Evolutionary conservation across 495 filamentous ascomycete species (phyloP), one percentile per base, ranked within the genome.

Genomic region (Achaetomiella virescens): DNA sequence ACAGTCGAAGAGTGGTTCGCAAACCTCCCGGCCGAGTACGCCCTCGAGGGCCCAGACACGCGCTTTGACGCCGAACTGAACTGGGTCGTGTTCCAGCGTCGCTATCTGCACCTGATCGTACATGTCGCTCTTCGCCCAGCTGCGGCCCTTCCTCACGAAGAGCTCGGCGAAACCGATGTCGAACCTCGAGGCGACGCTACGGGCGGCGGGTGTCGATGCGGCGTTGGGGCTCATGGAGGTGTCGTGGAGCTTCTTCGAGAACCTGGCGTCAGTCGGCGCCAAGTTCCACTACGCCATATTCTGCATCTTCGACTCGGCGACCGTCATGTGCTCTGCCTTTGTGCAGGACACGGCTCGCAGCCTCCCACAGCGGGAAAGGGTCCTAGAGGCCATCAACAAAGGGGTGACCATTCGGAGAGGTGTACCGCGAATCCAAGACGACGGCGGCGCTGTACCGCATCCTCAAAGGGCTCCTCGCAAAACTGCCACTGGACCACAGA

Each of bases 231-330:
- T 79, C 18, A 70, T 79, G 55, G 58, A 71, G 22, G 63, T 70
- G 3, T 70, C 74, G 22, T 71, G 67, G 44, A 56, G 36, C 17
- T 69, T 80, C 9, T 74, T 75, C 52, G 66, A 77, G 10, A 66
- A 65, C 29, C 53, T 76, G 10, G 70, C 65, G 14, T 75, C 77
- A 11, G 61, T 66, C 6, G 74, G 76, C 44, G 72, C 72, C 22
- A 78, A 75, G 50, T 81, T 79, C 43, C 74, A 81, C 44, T 70
- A 77, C 41, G 72, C 78, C 36, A 72, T 76, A n/a, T 81, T 81
- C 48, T 67, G 74, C 42, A 68, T 80, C 14, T 81, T 82, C 46
- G 76, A 81, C 49, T 75, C 76, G 1, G 68, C 74, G 1, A 75
- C 77, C 6, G 69, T 75, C 55, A 55, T 81, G 33, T 78, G 75